Evolutionary conservation across 768 basidiomycete genomes (phyloP).

Genomic region (Mycena chlorophos): DNA sequence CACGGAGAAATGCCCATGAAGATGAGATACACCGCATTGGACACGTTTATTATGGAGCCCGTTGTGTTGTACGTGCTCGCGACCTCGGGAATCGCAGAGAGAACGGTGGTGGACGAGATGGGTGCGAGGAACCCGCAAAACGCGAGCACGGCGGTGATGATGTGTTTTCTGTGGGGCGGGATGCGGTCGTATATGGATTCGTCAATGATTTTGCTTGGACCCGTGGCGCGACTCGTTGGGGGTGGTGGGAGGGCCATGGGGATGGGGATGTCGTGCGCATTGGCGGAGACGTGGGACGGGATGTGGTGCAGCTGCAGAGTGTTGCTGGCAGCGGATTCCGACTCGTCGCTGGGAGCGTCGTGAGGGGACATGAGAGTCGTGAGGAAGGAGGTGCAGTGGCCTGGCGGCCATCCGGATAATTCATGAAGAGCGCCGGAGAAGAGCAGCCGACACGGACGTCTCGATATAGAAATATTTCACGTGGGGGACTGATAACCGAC

Average conservation of each 20-base stretch:
- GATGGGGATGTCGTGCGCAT: background rate
- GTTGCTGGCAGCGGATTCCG: background rate
- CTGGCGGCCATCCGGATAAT: background rate
- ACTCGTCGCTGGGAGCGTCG: background rate
- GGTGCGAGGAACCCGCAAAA: constrained; percentile 21
- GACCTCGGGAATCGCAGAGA: constrained; percentile 21
- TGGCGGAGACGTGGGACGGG: constrained; percentile 1
- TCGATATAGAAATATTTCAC: no score
- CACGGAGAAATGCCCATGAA: constrained; percentile 22
- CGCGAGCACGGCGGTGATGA: constrained; percentile 17
- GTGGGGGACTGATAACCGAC: no score
- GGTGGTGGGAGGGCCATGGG: background rate
- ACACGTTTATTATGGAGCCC: constrained; percentile 15
- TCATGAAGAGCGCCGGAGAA: constrained; percentile 1
- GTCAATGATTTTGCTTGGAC: constrained; percentile 7
- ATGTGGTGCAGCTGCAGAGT: constrained; percentile 1
- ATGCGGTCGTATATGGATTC: constrained; percentile 20
- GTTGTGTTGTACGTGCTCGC: constrained; percentile 19
- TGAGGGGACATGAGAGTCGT: constrained; percentile 1
- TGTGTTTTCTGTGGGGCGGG: constrained; percentile 9
- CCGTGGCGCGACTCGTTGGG: background rate
- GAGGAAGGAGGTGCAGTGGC: background rate
- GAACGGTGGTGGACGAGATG: constrained; percentile 18
- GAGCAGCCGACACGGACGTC: background rate
- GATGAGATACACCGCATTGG: constrained; percentile 20